These are phyloP conservation scores for Neurospora sp. DNA, from an alignment of 495 filamentous ascomycete genomes.

Conservation along the genomic window DNA sequence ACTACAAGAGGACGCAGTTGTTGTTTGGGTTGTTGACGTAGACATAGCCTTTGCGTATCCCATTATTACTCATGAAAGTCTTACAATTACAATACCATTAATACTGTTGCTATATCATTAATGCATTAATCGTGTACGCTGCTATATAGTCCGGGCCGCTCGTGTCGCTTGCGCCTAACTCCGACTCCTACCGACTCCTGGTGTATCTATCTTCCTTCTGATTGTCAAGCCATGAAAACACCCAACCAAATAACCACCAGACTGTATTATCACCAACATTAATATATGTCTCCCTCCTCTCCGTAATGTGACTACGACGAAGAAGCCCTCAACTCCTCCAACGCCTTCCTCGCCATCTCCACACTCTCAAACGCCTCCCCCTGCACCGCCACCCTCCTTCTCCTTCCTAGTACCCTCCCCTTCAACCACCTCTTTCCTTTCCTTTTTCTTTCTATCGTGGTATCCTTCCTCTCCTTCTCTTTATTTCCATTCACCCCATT, in stretches of 20 bases:
- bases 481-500: slow-evolving; percentile 4
- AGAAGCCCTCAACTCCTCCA: slow-evolving; percentile 25
- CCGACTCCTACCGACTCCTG: neutral
- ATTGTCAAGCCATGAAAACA: neutral
- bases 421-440: slow-evolving; percentile 6
- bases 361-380: slow-evolving; percentile 38
- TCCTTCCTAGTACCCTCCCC: neutral
- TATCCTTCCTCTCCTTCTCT: too few species aligned
- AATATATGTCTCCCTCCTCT: slow-evolving; percentile 14
- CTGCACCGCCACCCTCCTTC: slow-evolving; percentile 12
- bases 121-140: neutral
- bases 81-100: neutral
- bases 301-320: neutral
- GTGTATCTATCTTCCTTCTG: neutral
- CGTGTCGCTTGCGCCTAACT: neutral
- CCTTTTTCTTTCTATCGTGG: slow-evolving; percentile 1
- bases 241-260: neutral
- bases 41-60: too few species aligned
- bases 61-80: too few species aligned
- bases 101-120: neutral
- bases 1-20: slow-evolving; percentile 70
- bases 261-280: slow-evolving; percentile 12
- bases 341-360: slow-evolving; percentile 27
- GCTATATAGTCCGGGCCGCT: neutral
- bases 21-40: slow-evolving; percentile 50